A percentile compares a stretch with the other conserved stretches of the same genome.
phyloP scores from a whole-genome alignment of 140 eudicot genomes.

The Cichorium intybus region DNA sequence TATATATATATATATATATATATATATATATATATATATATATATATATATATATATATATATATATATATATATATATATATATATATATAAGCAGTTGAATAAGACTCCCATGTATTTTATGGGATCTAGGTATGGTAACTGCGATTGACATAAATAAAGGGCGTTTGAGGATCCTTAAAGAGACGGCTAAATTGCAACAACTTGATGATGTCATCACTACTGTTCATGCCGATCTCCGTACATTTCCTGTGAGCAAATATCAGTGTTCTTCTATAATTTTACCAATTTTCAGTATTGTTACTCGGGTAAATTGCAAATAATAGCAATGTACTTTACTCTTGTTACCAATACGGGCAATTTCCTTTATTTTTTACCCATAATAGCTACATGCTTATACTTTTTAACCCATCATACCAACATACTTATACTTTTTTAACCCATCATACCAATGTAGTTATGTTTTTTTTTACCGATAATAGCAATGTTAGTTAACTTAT shows the following conservation, averaged over 20 bases:
- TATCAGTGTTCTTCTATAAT: background rate
- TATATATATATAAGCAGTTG: background rate
- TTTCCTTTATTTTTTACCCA: too few relatives aligned
- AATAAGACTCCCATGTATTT: slow-evolving; percentile 8
- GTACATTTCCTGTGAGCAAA: slow-evolving; percentile 57
- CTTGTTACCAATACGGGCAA: too few relatives aligned
- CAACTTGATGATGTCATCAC: slow-evolving; percentile 59
- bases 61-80: background rate
- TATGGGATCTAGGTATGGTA: slow-evolving; percentile 60
- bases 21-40: background rate
- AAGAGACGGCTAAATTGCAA: slow-evolving; percentile 81
- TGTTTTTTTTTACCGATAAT: too few relatives aligned
- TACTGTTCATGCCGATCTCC: slow-evolving; percentile 74
- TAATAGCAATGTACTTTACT: too few relatives aligned
- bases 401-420: too few relatives aligned
- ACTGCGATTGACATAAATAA: slow-evolving; percentile 79
- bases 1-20: background rate
- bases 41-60: background rate
- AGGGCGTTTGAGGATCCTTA: slow-evolving; percentile 88
- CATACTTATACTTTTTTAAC: too few relatives aligned
- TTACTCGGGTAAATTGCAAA: too few relatives aligned
- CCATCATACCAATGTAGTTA: too few relatives aligned
- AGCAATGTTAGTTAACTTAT: too few relatives aligned
- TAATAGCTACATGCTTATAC: too few relatives aligned
- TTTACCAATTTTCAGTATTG: background rate